Conservation (phyloP, 805 yeast genomes). For the Candida berthetii region DNA sequence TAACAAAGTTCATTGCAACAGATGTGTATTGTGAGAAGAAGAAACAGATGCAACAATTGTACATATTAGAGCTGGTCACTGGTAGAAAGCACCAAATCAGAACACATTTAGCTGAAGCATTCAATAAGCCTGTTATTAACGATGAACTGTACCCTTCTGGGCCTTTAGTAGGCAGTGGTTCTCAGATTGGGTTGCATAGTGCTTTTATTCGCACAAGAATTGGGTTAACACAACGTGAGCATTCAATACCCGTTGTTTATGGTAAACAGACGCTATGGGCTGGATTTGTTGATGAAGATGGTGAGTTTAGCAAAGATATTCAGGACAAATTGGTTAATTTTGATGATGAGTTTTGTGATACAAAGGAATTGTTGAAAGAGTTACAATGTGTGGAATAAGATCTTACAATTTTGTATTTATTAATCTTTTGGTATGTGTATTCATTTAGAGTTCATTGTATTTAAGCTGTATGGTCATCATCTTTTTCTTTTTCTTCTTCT, state of each 20-base stretch:
- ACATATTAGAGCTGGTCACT: constrained; percentile 26
- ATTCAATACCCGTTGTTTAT: constrained; percentile 20
- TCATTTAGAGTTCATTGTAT: no score
- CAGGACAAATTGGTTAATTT: constrained; percentile 14
- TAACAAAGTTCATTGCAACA: constrained; percentile 10
- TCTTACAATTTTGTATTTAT: background rate
- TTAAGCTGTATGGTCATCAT: no score
- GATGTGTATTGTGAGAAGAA: background rate
- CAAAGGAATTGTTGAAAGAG: background rate
- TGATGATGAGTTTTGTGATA: constrained; percentile 6
- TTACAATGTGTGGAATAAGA: background rate
- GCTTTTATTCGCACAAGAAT: constrained; percentile 23
- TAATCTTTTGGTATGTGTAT: no score
- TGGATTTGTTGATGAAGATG: constrained; percentile 20
- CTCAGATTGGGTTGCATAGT: constrained; percentile 31
- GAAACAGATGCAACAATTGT: background rate
- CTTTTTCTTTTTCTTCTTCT: no score
- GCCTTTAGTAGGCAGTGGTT: constrained; percentile 2
- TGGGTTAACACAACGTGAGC: constrained; percentile 21
- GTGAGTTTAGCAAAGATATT: constrained; percentile 18
- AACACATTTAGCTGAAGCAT: constrained; percentile 17
- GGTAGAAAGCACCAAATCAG: constrained; percentile 37
- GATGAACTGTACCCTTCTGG: constrained; percentile 22
- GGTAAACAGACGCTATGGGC: constrained; percentile 8
- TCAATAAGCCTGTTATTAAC: constrained; percentile 23